Evolutionary conservation across 1,284 basidiomycete genomes (phyloP).

Genomic region (Leccinum variabile): DNA sequence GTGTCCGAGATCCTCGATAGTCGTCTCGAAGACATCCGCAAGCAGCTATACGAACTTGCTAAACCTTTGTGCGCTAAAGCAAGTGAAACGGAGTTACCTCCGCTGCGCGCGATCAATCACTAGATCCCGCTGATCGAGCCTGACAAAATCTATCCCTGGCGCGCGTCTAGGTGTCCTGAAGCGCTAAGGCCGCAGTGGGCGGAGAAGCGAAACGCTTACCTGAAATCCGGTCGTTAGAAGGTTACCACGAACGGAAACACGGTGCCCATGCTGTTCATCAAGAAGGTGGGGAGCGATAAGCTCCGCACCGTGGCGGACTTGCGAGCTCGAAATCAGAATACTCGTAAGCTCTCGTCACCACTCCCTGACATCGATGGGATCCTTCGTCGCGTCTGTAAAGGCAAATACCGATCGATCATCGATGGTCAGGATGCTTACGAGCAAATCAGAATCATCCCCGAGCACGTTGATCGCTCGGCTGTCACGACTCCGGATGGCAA

Average conservation of each 20-base stretch:
- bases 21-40: not conserved
- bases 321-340: conserved; percentile 37
- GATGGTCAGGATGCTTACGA: conserved; percentile 39
- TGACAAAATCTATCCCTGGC: conserved; percentile 31
- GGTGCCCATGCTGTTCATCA: conserved; percentile 38
- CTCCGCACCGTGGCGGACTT: conserved; percentile 23
- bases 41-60: conserved; percentile 24
- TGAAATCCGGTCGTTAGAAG: conserved; percentile 32
- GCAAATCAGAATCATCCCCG: conserved; percentile 35
- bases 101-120: conserved; percentile 37
- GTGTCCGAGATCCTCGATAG: conserved; percentile 18
- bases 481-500: conserved; percentile 37
- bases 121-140: conserved; percentile 36
- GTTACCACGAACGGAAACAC: conserved; percentile 31
- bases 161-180: conserved; percentile 32
- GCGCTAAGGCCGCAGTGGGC: conserved; percentile 31
- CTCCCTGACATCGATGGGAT: conserved; percentile 37
- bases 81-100: conserved; percentile 31
- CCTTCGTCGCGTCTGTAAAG: conserved; percentile 13
- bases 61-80: conserved; percentile 28
- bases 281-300: conserved; percentile 24
- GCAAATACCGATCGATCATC: conserved; percentile 28
- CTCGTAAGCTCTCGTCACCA: conserved; percentile 34
- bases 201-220: conserved; percentile 31
- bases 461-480: conserved; percentile 28